Base-by-base conservation (phyloP, 2,329 filamentous ascomycete genomes). In the Aspergillus clavatus region DNA sequence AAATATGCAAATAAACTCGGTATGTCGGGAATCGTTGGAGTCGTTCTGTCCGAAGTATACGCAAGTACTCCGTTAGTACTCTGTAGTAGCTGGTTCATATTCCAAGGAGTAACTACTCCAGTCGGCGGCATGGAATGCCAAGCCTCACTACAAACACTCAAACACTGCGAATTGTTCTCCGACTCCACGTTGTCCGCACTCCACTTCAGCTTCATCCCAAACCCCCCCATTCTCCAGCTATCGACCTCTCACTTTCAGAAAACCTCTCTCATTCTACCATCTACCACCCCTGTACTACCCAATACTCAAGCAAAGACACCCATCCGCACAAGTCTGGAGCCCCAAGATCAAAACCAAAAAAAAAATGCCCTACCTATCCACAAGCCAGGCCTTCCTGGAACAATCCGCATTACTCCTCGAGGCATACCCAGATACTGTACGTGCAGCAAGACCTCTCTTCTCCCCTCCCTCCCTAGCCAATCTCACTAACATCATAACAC, bases 321-420 rank as follows among this genome's bases (percentile, higher is more conserved):
- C n/a, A n/a, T n/a, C n/a, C 23, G 8, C 23, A 24, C 23, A 24
- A 5, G 8, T 24, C 23, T 8, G 8, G 23, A 11, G 4, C 33
- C 4, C 1, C 33, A 36, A 33, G 10, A 43, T 27, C 5, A 22
- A 24, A 42, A 41, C 31, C 10, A 18, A 21, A 40, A 27, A 37
- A 14, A 72, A 57, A 46, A 95, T 95, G 90, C 84, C 86, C 2
- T 83, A 86, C 66, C 82, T 95, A 65, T 74, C 79, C 41, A 89
- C 87, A 46, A 87, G 87, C 69, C 84, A 95, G 70, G 85, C 90
- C 72, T 98, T 89, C 86, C 86, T 96, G 56, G 83, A 86, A 59
- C 86, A 96, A 69, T 95, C 91, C 11, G 76, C 83, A 14, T 81
- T 90, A 49, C 83, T 98, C 46, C 76, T 98, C 43, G 81, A 93